Base-by-base conservation (phyloP, 768 basidiomycete genomes). In the Tylopilus cervinicoccineus region DNA sequence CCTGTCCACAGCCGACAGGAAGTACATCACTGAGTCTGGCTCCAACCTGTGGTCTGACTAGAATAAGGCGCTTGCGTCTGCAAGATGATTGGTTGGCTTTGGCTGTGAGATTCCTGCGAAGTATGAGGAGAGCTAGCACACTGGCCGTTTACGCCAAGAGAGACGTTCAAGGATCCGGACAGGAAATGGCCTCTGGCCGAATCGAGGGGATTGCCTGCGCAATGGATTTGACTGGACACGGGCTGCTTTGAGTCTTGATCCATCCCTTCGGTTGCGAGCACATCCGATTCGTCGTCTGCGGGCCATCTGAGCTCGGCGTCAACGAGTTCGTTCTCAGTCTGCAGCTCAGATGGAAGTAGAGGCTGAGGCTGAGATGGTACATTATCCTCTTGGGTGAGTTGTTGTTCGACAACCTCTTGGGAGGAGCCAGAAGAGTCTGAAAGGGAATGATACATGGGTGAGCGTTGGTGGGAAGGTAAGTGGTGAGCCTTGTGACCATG, bases 1-100 rank as follows among this genome's bases (percentile, higher is more conserved):
- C 9, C 16, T 20, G 23, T 38, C 28, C n/a, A 38, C 17, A 32
- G 10, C 10, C 31, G 10, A 12, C 16, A 32, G 32, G 3, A 16
- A 12, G 9, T 22, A 12, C 24, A 14, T 59, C 47, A 63, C 28
- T 70, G 66, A 48, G 63, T 67, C 50, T 65, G 59, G 50, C 61
- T 70, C 58, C 52, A 56, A 26, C 47, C 47, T 26, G n/a, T 32
- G 11, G 36, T 28, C 40, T 77, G 78, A 53, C 79, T 80, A 33
- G 66, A 62, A 52, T 80, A 81, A 5, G 76, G 75, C 24, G 79
- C 78, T 56, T 82, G 80, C 2, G 79, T 79, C 54, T 75, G 78
- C 36, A 79, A 58, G 40, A 55, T 42, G 11, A 59, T 24, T 4
- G 71, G 66, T 45, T 73, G 71, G 11, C 66, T 69, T 53, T 32